Evolutionary conservation across 2,329 filamentous ascomycete species (phyloP).

Genomic region (Amauroascus niger): DNA sequence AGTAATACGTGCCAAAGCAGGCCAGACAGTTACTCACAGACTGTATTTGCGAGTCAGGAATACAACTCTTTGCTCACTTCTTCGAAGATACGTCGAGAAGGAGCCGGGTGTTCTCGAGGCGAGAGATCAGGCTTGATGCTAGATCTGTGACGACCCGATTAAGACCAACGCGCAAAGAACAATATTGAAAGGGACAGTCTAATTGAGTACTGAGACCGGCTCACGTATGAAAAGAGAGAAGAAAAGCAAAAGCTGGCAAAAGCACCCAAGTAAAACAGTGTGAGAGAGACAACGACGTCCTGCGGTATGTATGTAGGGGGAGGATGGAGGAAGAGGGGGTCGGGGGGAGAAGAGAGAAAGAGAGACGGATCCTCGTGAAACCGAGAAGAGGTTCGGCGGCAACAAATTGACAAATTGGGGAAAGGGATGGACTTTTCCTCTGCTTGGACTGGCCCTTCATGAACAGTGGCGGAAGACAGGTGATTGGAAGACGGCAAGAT

Average conservation of each 20-base stretch:
- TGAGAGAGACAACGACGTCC: not conserved
- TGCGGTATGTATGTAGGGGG: not conserved
- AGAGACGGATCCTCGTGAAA: not conserved
- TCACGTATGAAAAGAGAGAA: slow-evolving; percentile 8
- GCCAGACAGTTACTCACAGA: not conserved
- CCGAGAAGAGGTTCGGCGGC: not conserved
- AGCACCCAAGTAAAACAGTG: not conserved
- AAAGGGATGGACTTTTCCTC: not conserved
- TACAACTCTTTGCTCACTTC: not conserved
- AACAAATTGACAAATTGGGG: not conserved
- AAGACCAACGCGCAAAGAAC: not conserved
- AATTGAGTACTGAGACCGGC: slow-evolving; percentile 7
- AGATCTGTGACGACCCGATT: not conserved
- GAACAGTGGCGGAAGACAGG: not conserved
- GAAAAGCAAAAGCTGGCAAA: not conserved
- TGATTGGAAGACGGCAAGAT: not conserved
- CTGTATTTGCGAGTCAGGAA: not conserved
- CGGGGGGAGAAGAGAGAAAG: not conserved
- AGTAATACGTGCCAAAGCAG: not conserved
- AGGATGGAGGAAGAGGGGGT: slow-evolving; percentile 1
- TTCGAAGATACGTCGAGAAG: not conserved
- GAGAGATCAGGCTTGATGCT: not conserved
- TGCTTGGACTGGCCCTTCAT: not conserved
- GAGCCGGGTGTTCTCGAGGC: not conserved
- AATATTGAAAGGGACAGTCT: not conserved